phyloP scores from a whole-genome alignment of 371 early-diverging fungal genomes.

The Mucor indicus region DNA sequence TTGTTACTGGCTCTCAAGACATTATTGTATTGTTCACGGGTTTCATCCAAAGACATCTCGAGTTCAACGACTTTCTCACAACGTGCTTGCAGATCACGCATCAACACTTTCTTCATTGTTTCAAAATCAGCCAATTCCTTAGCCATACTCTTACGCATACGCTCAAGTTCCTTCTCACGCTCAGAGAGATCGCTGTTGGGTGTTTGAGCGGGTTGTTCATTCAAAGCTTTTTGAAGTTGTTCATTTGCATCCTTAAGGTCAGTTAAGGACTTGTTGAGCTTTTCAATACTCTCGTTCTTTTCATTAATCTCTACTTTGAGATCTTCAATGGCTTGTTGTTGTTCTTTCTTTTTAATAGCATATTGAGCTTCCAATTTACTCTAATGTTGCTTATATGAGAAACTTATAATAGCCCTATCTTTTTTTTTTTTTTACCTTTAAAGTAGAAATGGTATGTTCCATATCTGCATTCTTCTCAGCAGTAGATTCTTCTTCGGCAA shows the following conservation, averaged over 20 bases:
- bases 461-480: constrained; percentile 62
- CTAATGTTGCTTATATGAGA: too few relatives aligned
- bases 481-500: constrained; percentile 82
- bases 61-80: constrained; percentile 95
- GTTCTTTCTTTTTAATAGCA: constrained; percentile 64
- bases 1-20: constrained; percentile 78
- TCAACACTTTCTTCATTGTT: constrained; percentile 92
- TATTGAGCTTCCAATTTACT: constrained; percentile 83
- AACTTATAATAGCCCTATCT: too few relatives aligned
- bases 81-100: constrained; percentile 93
- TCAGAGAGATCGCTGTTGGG: constrained; percentile 37
- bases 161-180: constrained; percentile 84
- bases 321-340: constrained; percentile 79
- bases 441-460: constrained; percentile 73
- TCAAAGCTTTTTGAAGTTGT: constrained; percentile 18
- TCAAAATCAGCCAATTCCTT: constrained; percentile 93
- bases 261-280: constrained; percentile 53
- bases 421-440: constrained; percentile 57
- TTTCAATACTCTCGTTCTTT: constrained; percentile 73
- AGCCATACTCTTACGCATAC: constrained; percentile 87
- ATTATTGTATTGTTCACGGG: constrained; percentile 86
- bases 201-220: constrained; percentile 26
- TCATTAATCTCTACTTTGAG: constrained; percentile 62
- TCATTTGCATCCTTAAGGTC: constrained; percentile 20
- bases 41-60: constrained; percentile 91